Evolutionary conservation across 2,329 filamentous ascomycete genomes (phyloP).

Genomic region (Colletotrichum kahawae): DNA sequence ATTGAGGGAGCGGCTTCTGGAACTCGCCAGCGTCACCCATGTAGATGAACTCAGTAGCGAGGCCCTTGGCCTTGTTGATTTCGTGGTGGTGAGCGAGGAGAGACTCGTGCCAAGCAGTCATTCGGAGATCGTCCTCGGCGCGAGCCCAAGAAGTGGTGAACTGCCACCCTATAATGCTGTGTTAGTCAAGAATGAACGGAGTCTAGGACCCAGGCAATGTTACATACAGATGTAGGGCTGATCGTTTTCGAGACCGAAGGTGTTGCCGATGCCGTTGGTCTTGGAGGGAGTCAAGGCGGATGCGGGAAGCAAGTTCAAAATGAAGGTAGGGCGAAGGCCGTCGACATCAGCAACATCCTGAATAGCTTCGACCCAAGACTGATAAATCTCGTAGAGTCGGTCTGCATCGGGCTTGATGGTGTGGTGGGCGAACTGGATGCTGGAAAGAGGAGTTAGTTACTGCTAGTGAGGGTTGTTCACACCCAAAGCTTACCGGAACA

Average conservation of each 20-base stretch:
- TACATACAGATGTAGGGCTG: slow-evolving; percentile 35
- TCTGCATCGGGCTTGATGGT: slow-evolving; percentile 39
- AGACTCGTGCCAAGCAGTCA: slow-evolving; percentile 35
- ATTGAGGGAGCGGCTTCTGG: slow-evolving; percentile 38
- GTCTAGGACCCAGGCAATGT: rapidly evolving
- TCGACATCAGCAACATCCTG: slow-evolving; percentile 36
- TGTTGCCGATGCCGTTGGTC: slow-evolving; percentile 42
- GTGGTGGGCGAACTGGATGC: slow-evolving; percentile 39
- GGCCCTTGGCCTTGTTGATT: slow-evolving; percentile 32
- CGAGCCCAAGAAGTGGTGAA: slow-evolving; percentile 40
- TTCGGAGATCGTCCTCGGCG: slow-evolving; percentile 37
- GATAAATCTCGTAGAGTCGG: slow-evolving; percentile 34
- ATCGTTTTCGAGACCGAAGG: slow-evolving; percentile 37
- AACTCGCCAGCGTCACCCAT: slow-evolving; percentile 42
- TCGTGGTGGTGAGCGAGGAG: slow-evolving; percentile 34
- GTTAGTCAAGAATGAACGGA: rapidly evolving
- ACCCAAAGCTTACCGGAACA: slow-evolving; percentile 33
- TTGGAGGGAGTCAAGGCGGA: slow-evolving; percentile 32
- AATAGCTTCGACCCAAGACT: slow-evolving; percentile 37
- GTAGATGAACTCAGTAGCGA: slow-evolving; percentile 39
- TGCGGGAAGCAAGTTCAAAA: slow-evolving; percentile 34
- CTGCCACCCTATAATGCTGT: slow-evolving; percentile 37
- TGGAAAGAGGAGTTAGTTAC: slow-evolving; percentile 4
- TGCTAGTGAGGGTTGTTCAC: neutral
- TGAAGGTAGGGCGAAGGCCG: slow-evolving; percentile 41